Base-by-base conservation (phyloP, 768 basidiomycete species). In the Rhodotorula kratochvilovae region DNA sequence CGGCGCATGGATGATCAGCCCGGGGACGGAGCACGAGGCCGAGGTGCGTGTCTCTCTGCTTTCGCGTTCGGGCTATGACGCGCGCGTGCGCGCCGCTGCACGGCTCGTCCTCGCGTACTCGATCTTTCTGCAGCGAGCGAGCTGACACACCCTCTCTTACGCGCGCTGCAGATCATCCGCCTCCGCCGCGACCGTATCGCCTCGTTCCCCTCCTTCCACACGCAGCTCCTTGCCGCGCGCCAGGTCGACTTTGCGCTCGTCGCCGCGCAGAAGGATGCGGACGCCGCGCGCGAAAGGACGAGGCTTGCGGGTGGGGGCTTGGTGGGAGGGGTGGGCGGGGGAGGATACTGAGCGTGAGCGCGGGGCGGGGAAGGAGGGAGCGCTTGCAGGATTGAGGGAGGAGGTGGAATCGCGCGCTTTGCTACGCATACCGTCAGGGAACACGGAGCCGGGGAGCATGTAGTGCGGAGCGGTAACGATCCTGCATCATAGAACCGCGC, bases 1-100 rank as follows among this genome's bases (percentile, higher is more conserved):
- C 39, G 3, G 3, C 4, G 46, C 31, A 21, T 58, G 58, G 70
- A 54, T 66, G 64, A 43, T 50, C 4, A 58, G 55, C 29, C 70
- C 70, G 0, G 70, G 70, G 15, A 27, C 55, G 29, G 65, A 66
- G 50, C 57, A 36, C 13, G 70, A 67, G 61, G 60, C 54, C 5
- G 70, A 71, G 61, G 70, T 71, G 56, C 15, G 65, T 56, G 17
- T 19, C n/a, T 11, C 2, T 27, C 31, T 27, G 31, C 17, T 60
- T 23, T 15, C n/a, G 31, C 21, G 16, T 27, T 42, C n/a, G 16
- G 39, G 33, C 31, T 51, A 8, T 13, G 6, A 6, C 39, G 39
- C 6, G 39, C 39, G 39, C 39, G 6, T 39, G 25, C 2, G 11
- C 29, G n/a, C 7, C n/a, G 50, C n/a, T 57, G 55, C 55, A 12